Conservation (phyloP, 2,329 filamentous ascomycete species). For the Clonostachys solani region DNA sequence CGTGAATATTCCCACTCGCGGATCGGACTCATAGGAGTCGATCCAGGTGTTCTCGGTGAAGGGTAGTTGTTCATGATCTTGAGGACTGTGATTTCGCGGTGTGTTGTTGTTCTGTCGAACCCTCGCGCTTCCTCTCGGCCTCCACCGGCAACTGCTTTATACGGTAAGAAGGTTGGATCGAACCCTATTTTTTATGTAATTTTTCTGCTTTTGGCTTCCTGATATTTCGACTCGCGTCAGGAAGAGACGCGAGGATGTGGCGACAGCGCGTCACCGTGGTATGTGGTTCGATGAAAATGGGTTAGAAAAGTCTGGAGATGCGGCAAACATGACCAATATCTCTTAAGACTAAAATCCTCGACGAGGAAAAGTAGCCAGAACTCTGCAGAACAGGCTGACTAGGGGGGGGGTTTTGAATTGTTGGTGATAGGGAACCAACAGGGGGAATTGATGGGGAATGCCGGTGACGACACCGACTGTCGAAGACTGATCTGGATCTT, state of each 20-base stretch:
- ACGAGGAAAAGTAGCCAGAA: conserved; percentile 18
- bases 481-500: conserved; percentile 11
- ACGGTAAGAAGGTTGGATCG: background rate
- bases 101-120: background rate
- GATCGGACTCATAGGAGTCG: conserved; percentile 31
- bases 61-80: conserved; percentile 30
- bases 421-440: background rate
- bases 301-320: conserved; percentile 48
- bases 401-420: conserved; percentile 1
- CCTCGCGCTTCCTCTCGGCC: background rate
- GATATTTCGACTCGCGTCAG: background rate
- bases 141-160: background rate
- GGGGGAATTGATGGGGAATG: conserved; percentile 3
- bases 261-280: conserved; percentile 55
- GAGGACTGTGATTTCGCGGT: conserved; percentile 12
- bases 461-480: conserved; percentile 19
- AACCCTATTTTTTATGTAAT: background rate
- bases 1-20: conserved; percentile 48
- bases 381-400: conserved; percentile 12
- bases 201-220: no score
- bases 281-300: conserved; percentile 56
- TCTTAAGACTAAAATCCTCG: conserved; percentile 22
- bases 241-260: conserved; percentile 35
- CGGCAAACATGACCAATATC: conserved; percentile 49
- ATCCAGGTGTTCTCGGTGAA: conserved; percentile 34